These are phyloP conservation scores for Eutrema yunnanense DNA, from an alignment of 345 rosid species.

Conservation along the genomic window DNA sequence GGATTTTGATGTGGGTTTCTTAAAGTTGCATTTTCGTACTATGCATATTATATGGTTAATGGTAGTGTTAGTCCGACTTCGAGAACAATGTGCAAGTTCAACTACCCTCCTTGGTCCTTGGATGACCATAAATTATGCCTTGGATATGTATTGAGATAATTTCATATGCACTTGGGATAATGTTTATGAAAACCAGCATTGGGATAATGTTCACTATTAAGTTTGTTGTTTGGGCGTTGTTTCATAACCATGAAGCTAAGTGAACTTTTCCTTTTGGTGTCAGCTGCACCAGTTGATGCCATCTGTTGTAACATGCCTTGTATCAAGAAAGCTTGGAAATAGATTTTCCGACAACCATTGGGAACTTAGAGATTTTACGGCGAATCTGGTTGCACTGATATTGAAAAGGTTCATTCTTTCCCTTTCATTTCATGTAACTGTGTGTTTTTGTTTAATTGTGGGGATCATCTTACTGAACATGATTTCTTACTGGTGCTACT, in stretches of 20 bases:
- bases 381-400: slow-evolving; percentile 72
- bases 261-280: slow-evolving; percentile 28
- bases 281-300: slow-evolving; percentile 99
- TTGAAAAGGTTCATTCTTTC: slow-evolving; percentile 70
- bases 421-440: slow-evolving; percentile 4
- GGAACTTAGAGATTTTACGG: slow-evolving; percentile 92
- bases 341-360: slow-evolving; percentile 91
- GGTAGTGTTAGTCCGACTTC: not conserved
- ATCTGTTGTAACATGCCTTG: slow-evolving; percentile 95
- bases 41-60: not conserved
- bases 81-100: not conserved
- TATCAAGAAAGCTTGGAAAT: slow-evolving; percentile 88
- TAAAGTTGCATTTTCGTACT: not conserved
- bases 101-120: not conserved
- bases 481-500: not conserved
- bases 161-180: not conserved
- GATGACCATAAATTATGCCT: not conserved
- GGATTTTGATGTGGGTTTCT: not conserved
- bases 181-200: not conserved
- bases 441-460: slow-evolving; percentile 2
- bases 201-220: not conserved
- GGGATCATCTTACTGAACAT: slow-evolving; percentile 1
- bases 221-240: not conserved
- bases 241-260: slow-evolving; percentile 4
- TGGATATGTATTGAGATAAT: not conserved